A percentile compares a stretch with the other conserved stretches of the same genome.
These are phyloP conservation scores for Russula sp. DNA, from an alignment of 768 basidiomycete genomes.

Conservation along the genomic window DNA sequence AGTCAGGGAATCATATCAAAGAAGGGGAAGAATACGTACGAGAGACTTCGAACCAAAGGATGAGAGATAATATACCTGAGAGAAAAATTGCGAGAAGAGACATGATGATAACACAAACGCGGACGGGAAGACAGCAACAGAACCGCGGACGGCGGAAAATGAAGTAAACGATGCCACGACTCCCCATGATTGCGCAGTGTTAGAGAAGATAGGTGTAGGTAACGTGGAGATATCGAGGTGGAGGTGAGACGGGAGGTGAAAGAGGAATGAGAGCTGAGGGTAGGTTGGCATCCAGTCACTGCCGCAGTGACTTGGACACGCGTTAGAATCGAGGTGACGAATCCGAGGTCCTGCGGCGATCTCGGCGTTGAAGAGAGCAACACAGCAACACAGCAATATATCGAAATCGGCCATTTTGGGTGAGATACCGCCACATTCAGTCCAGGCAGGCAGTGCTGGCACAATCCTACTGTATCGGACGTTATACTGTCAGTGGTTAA, in stretches of 20 bases:
- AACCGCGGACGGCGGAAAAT: conserved; percentile 31
- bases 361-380: no score
- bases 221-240: neutral
- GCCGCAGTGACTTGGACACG: neutral
- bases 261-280: neutral
- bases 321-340: no score
- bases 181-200: neutral
- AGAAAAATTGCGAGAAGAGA: conserved; percentile 47
- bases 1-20: conserved; percentile 22
- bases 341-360: no score
- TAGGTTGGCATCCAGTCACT: neutral
- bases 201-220: neutral
- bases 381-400: neutral
- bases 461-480: no score
- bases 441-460: no score
- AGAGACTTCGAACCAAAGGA: conserved; percentile 56
- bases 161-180: conserved; percentile 17
- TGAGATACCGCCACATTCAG: no score
- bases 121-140: conserved; percentile 59
- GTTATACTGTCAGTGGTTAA: no score
- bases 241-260: neutral
- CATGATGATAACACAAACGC: conserved; percentile 51
- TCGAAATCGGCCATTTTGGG: no score
- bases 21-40: conserved; percentile 35
- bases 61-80: conserved; percentile 43